A percentile compares a stretch with the other conserved stretches of the same genome.
phyloP scores from a whole-genome alignment of 2,329 filamentous ascomycete species.

The Drechslerella dactyloides region DNA sequence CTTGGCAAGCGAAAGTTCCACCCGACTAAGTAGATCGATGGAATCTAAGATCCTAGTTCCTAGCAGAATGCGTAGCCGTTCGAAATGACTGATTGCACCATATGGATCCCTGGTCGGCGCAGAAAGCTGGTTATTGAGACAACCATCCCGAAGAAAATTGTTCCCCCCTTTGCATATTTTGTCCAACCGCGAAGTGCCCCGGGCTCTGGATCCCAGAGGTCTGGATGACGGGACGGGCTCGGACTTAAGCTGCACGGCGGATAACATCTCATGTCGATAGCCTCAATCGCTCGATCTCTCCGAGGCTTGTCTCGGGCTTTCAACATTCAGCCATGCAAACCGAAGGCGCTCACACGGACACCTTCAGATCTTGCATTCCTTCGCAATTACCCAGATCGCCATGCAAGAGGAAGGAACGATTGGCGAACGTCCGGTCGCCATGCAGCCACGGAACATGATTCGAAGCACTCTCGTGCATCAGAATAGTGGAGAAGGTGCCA shows the following conservation, averaged over 20 bases:
- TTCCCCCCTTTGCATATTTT: slow-evolving; percentile 17
- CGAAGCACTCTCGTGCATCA: slow-evolving; percentile 51
- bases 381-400: slow-evolving; percentile 50
- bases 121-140: slow-evolving; percentile 31
- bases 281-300: slow-evolving; percentile 47
- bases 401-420: slow-evolving; percentile 50
- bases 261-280: slow-evolving; percentile 43
- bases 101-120: slow-evolving; percentile 41
- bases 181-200: slow-evolving; percentile 26
- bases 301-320: slow-evolving; percentile 33
- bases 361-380: slow-evolving; percentile 47
- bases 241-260: slow-evolving; percentile 47
- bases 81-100: slow-evolving; percentile 36
- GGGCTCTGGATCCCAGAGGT: slow-evolving; percentile 44
- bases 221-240: slow-evolving; percentile 45
- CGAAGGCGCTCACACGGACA: neutral
- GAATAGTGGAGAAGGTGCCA: slow-evolving; percentile 46
- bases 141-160: slow-evolving; percentile 24
- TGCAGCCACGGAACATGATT: slow-evolving; percentile 51
- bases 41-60: slow-evolving; percentile 51
- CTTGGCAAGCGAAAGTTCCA: slow-evolving; percentile 51
- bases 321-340: neutral
- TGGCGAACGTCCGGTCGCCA: slow-evolving; percentile 49
- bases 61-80: slow-evolving; percentile 48
- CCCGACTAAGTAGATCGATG: slow-evolving; percentile 47